These are phyloP conservation scores for Margaritispora aquatica DNA, from an alignment of 495 filamentous ascomycete genomes.

Conservation along the genomic window DNA sequence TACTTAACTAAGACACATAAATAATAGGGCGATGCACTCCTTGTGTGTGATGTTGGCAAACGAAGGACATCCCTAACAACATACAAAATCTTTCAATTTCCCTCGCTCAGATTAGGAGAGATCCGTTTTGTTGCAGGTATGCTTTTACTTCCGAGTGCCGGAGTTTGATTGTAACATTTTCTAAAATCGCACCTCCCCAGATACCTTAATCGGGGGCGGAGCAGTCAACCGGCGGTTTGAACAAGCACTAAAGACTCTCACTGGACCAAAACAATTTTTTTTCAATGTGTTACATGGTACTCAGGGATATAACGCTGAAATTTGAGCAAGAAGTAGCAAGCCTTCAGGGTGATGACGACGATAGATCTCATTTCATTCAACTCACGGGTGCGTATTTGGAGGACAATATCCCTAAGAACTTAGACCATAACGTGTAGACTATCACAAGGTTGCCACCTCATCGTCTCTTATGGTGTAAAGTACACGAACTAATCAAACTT, in stretches of 20 bases:
- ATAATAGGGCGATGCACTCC: constrained; percentile 35
- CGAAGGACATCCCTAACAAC: constrained; percentile 41
- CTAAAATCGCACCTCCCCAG: too few relatives aligned
- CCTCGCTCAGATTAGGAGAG: constrained; percentile 37
- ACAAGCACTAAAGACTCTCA: constrained; percentile 20
- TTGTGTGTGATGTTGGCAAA: constrained; percentile 35
- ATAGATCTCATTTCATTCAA: constrained; percentile 25
- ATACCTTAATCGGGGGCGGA: too few relatives aligned
- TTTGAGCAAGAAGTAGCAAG: constrained; percentile 27
- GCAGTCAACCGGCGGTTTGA: constrained; percentile 27
- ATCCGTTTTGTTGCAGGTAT: constrained; percentile 27
- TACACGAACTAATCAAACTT: too few relatives aligned
- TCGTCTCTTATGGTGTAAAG: too few relatives aligned
- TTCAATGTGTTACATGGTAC: constrained; percentile 19
- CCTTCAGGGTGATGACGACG: constrained; percentile 19
- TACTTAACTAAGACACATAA: not conserved
- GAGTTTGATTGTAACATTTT: too few relatives aligned
- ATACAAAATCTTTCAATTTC: constrained; percentile 30
- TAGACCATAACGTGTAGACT: not conserved
- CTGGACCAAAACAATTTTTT: constrained; percentile 23
- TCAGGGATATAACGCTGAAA: constrained; percentile 10
- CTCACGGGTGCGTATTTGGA: constrained; percentile 20
- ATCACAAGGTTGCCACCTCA: not conserved
- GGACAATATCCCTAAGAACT: not conserved
- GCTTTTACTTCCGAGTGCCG: too few relatives aligned